Conservation (phyloP, 2,329 filamentous ascomycete genomes). For the Davidsoniella virescens region DNA sequence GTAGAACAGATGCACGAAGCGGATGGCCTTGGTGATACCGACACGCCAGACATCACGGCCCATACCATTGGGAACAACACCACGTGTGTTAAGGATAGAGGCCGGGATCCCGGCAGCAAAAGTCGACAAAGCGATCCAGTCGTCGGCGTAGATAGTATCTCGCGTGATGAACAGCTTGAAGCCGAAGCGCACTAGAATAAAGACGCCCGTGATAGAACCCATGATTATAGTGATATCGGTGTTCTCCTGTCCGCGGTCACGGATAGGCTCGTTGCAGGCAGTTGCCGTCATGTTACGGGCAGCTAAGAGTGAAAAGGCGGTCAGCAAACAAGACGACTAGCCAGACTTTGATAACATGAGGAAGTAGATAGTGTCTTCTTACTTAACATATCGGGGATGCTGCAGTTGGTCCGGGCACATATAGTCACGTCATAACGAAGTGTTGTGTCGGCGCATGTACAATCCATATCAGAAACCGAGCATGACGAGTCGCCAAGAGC, state of each 20-base stretch:
- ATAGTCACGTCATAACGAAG: constrained; percentile 17
- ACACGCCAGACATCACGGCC: constrained; percentile 37
- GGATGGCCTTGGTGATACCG: constrained; percentile 23
- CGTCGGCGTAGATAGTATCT: constrained; percentile 24
- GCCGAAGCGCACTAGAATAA: constrained; percentile 26
- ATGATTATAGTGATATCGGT: constrained; percentile 21
- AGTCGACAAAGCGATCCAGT: constrained; percentile 21
- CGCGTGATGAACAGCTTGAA: constrained; percentile 21
- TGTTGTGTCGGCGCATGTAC: constrained; percentile 19
- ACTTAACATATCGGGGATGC: background rate
- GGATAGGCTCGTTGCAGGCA: constrained; percentile 17
- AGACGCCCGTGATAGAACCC: constrained; percentile 22
- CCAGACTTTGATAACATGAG: background rate
- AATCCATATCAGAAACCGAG: constrained; percentile 17
- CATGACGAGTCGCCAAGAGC: constrained; percentile 18
- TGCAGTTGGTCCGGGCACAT: constrained; percentile 19
- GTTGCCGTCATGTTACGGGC: constrained; percentile 16
- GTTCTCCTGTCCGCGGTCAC: constrained; percentile 21
- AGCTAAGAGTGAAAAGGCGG: background rate
- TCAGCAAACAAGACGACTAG: background rate
- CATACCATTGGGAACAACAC: constrained; percentile 25
- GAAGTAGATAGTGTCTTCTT: background rate
- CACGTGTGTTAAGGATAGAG: constrained; percentile 20
- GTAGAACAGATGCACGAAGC: constrained; percentile 29
- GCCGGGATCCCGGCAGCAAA: constrained; percentile 18